Base-by-base conservation (phyloP, 2,329 filamentous ascomycete genomes). In the Cladosporium sp. region DNA sequence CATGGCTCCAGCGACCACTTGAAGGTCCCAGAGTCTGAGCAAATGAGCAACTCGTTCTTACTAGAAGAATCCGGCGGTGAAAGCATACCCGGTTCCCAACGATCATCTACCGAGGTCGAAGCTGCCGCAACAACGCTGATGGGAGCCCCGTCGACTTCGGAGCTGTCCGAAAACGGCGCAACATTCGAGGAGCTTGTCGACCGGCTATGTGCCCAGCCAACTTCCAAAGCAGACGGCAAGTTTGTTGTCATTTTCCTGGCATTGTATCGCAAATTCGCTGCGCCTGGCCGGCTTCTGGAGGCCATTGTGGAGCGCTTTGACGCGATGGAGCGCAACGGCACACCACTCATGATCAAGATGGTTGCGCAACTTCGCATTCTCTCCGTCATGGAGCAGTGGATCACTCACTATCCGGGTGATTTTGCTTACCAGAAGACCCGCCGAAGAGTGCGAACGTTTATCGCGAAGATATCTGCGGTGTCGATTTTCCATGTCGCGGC, bases 161-260 rank as follows among this genome's bases (percentile, higher is more conserved):
- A 65, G 49, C 66, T 72, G 2, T 69, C 71, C 37, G 85, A 89
- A 49, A 78, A 71, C 53, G 75, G 80, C 16, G 78, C 81, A 54
- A 74, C 72, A 0, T 77, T 77, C 49, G 74, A 77, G 46, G 72
- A 76, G 54, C 68, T 78, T 4, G 89, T 97, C 16, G 89, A 95
- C 69, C 85, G 90, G n/a, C 78, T 98, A 38, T 77, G 97, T 19
- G 80, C 85, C 0, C 81, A 88, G 56, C 87, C 88, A 34, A 85
- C 92, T 73, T 90, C 88, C 28, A 90, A 89, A 65, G 80, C 85
- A n/a, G 93, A 97, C 66, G 79, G 81, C 54, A 95, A 95, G 68
- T 98, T 96, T 65, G 81, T 82, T 1, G 83, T 90, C 42, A 84
- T 95, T 14, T 97, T 97, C 63, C 77, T 97, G 31, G 95, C 92